Percentiles rank a stretch among this genome's conserved stretches.
These are phyloP conservation scores for Panicum miliaceum DNA, from an alignment of 176 grass and related monocot species.

Conservation along the genomic window DNA sequence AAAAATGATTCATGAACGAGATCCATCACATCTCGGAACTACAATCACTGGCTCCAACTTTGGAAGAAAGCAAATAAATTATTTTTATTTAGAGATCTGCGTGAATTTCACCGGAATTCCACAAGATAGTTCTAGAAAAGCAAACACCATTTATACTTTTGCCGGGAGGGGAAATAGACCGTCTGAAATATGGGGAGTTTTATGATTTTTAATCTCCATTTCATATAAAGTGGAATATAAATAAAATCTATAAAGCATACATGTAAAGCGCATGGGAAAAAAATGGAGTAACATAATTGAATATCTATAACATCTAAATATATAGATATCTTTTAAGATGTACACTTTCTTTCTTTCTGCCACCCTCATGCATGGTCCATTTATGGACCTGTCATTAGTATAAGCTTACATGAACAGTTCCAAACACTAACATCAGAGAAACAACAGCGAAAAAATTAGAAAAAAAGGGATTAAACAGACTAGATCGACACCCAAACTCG, in stretches of 20 bases:
- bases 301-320: conserved; percentile 34
- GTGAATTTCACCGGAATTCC: background rate
- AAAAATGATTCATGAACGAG: background rate
- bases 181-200: background rate
- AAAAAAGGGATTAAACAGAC: conserved; percentile 33
- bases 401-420: conserved; percentile 50
- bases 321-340: conserved; percentile 60
- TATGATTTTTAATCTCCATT: background rate
- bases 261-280: background rate
- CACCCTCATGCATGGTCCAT: conserved; percentile 35
- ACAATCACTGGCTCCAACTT: background rate
- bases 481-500: conserved; percentile 43
- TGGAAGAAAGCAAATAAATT: background rate
- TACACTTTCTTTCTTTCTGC: conserved; percentile 68
- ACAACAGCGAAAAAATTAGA: conserved; percentile 11
- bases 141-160: background rate
- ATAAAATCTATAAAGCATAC: background rate
- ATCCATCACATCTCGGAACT: background rate
- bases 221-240: background rate
- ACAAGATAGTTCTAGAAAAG: background rate
- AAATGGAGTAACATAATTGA: background rate
- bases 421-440: conserved; percentile 43
- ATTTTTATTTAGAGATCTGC: background rate
- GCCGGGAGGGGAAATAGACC: background rate
- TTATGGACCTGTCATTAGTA: conserved; percentile 47